These are phyloP conservation scores for Cystofilobasidium capitatum DNA, from an alignment of 768 basidiomycete species.

Conservation along the genomic window DNA sequence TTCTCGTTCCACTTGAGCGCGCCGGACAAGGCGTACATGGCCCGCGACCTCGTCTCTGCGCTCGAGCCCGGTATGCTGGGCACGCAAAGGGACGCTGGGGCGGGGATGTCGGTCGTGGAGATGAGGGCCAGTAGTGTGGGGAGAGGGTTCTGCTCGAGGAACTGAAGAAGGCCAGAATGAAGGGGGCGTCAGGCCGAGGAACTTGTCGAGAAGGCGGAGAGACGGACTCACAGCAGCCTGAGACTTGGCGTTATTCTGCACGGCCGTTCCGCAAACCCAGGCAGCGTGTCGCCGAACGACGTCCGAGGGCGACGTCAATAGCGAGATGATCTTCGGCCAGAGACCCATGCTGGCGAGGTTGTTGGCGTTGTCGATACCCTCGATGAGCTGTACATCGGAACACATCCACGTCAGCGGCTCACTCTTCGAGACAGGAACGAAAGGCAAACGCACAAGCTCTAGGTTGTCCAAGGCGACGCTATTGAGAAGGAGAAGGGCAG, in stretches of 20 bases:
- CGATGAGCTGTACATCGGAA: slow-evolving; percentile 53
- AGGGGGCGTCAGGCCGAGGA: not conserved
- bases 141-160: slow-evolving; percentile 52
- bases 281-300: slow-evolving; percentile 53
- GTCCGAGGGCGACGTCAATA: slow-evolving; percentile 54
- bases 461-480: slow-evolving; percentile 56
- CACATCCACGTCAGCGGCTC: slow-evolving; percentile 6
- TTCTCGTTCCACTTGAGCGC: slow-evolving; percentile 64
- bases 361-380: slow-evolving; percentile 85
- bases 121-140: slow-evolving; percentile 56
- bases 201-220: not conserved
- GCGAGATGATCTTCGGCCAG: slow-evolving; percentile 63
- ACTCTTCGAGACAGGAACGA: too few relatives aligned
- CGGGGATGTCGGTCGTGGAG: slow-evolving; percentile 35
- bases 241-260: slow-evolving; percentile 72
- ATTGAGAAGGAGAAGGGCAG: not conserved
- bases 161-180: slow-evolving; percentile 29
- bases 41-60: slow-evolving; percentile 41
- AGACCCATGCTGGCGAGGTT: slow-evolving; percentile 64
- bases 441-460: slow-evolving; percentile 58
- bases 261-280: slow-evolving; percentile 80
- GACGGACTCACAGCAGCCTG: slow-evolving; percentile 57
- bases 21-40: slow-evolving; percentile 69
- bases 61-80: slow-evolving; percentile 16
- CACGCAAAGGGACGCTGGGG: slow-evolving; percentile 10